Evolutionary conservation across 1,284 basidiomycete species (phyloP).

Genomic region (Grifola frondosa): DNA sequence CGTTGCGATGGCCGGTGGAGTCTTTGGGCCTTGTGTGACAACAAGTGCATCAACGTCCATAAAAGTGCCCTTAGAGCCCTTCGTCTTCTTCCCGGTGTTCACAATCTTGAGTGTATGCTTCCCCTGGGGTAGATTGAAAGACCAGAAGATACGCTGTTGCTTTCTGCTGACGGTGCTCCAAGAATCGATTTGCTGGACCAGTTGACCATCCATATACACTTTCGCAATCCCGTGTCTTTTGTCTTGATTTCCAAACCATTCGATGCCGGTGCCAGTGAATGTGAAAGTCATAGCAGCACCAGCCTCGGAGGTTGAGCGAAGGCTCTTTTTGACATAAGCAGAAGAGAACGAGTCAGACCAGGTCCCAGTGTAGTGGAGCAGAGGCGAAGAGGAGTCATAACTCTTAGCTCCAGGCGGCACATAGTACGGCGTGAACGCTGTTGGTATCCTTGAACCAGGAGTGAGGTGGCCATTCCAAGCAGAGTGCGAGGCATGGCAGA

Average conservation of each 20-base stretch:
- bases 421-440: conserved; percentile 63
- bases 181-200: conserved; percentile 44
- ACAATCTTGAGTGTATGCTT: conserved; percentile 65
- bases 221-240: conserved; percentile 51
- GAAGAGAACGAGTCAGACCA: conserved; percentile 58
- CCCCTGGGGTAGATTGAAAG: conserved; percentile 49
- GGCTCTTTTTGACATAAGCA: conserved; percentile 49
- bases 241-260: conserved; percentile 70
- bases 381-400: conserved; percentile 64
- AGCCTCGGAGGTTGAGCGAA: conserved; percentile 47
- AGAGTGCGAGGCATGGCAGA: conserved; percentile 31
- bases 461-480: conserved; percentile 69
- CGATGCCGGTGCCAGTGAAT: conserved; percentile 70
- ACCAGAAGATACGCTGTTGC: conserved; percentile 68
- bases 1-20: background rate
- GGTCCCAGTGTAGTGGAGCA: conserved; percentile 57
- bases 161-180: conserved; percentile 40
- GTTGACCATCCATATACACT: conserved; percentile 59
- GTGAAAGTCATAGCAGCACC: conserved; percentile 56
- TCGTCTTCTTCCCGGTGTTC: conserved; percentile 47
- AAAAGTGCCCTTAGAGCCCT: conserved; percentile 34
- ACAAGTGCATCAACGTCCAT: conserved; percentile 68
- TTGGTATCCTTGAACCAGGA: conserved; percentile 46
- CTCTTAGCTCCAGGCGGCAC: conserved; percentile 69
- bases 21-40: conserved; percentile 40